These are phyloP conservation scores for Neurospora sp. DNA, from an alignment of 495 filamentous ascomycete genomes.

Conservation along the genomic window DNA sequence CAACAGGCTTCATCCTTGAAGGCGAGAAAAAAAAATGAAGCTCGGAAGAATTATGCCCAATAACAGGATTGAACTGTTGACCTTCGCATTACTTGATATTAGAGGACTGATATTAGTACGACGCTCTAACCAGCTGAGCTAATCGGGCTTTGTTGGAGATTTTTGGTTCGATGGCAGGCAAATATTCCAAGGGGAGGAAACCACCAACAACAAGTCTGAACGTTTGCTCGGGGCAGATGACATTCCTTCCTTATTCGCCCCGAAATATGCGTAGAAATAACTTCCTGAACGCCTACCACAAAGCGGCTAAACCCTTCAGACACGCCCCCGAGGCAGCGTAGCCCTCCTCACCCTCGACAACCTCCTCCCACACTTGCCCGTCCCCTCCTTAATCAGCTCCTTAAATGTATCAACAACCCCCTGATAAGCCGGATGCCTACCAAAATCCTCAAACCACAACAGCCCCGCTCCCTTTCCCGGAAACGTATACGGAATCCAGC, in stretches of 20 bases:
- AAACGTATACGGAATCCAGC: conserved; percentile 50
- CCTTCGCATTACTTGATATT: neutral
- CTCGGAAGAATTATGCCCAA: neutral
- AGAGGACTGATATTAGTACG: neutral
- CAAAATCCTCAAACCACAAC: conserved; percentile 42
- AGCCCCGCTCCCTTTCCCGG: conserved; percentile 41
- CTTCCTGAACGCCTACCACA: neutral
- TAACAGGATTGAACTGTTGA: neutral
- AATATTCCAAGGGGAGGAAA: neutral
- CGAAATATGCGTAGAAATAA: neutral
- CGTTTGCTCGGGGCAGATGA: neutral
- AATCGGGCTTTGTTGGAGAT: neutral
- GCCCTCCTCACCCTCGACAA: neutral
- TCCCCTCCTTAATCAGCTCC: neutral
- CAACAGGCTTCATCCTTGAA: neutral
- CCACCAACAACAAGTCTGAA: neutral
- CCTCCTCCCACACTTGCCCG: neutral
- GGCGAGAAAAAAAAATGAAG: neutral
- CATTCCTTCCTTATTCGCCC: neutral
- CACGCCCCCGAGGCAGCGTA: neutral
- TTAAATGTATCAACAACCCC: conserved; percentile 17
- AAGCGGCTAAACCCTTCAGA: neutral
- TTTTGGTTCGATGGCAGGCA: neutral
- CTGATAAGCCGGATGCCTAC: conserved; percentile 46
- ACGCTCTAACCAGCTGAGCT: neutral